Percentiles rank a stretch among this genome's conserved stretches.
Conservation (phyloP, 2,329 filamentous ascomycete species). For the Cercospora sojina region DNA sequence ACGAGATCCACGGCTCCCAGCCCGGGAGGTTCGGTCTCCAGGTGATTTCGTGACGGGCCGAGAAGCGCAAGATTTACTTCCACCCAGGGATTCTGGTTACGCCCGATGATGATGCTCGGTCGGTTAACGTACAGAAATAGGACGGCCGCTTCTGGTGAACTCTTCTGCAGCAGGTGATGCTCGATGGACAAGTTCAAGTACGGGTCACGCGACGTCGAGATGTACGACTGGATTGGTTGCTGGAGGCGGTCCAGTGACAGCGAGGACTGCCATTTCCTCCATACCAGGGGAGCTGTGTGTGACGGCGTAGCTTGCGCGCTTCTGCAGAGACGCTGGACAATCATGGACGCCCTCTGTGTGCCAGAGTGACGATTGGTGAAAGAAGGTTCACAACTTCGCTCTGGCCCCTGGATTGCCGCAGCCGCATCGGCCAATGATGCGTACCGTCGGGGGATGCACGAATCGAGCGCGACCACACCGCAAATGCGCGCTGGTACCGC, state of each 20-base stretch:
- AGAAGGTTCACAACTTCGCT: constrained; percentile 3
- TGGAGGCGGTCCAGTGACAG: constrained; percentile 26
- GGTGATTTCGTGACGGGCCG: constrained; percentile 40
- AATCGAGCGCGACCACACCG: neutral
- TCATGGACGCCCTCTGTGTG: constrained; percentile 31
- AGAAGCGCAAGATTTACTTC: constrained; percentile 76
- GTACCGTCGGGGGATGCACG: constrained; percentile 1
- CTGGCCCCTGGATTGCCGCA: constrained; percentile 3
- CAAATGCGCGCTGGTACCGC: neutral
- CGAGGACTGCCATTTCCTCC: constrained; percentile 30
- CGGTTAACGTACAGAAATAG: constrained; percentile 86
- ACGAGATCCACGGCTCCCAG: constrained; percentile 62
- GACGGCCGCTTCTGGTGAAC: constrained; percentile 68
- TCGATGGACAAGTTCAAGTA: constrained; percentile 93
- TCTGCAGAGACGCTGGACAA: constrained; percentile 29
- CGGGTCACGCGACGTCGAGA: constrained; percentile 63
- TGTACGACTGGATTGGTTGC: constrained; percentile 46
- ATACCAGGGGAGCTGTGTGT: constrained; percentile 13
- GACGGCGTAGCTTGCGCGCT: constrained; percentile 16
- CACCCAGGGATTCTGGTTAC: constrained; percentile 97
- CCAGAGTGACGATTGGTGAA: constrained; percentile 18
- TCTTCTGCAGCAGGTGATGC: constrained; percentile 78
- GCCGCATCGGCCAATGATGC: constrained; percentile 7
- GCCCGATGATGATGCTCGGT: constrained; percentile 84
- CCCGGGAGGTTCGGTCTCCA: constrained; percentile 39